These are phyloP conservation scores for Choricystis sp. DNA, from an alignment of 139 green algal genomes.

Conservation along the genomic window DNA sequence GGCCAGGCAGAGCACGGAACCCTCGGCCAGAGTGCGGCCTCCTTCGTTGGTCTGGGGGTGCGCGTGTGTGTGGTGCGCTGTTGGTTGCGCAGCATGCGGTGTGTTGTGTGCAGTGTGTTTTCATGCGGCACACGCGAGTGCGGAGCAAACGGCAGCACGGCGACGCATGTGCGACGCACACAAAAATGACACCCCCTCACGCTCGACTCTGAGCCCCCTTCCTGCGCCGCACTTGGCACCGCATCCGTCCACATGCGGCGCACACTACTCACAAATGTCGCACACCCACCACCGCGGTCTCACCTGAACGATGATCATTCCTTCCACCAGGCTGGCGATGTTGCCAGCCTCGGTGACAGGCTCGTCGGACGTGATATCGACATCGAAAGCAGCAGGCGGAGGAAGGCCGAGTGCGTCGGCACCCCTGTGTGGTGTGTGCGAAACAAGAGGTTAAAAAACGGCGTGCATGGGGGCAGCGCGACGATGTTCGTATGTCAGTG, in stretches of 20 bases:
- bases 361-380: not conserved
- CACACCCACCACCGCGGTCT: no score
- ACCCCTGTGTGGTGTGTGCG: not conserved
- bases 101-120: no score
- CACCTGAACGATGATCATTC: conserved; percentile 4
- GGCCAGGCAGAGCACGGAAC: conserved; percentile 5
- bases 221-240: no score
- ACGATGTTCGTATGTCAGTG: no score
- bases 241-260: not conserved
- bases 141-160: no score
- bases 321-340: not conserved
- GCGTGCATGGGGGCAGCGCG: no score
- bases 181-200: no score
- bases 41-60: not conserved
- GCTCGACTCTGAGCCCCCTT: no score
- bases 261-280: no score
- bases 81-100: not conserved
- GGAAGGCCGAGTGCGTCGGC: not conserved
- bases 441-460: no score
- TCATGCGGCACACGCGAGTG: no score
- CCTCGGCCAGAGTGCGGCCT: not conserved
- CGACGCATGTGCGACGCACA: no score
- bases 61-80: not conserved
- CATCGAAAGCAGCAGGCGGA: not conserved
- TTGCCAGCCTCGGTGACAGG: not conserved